Evolutionary conservation across 805 yeast species (phyloP).

Genomic region (Saccharomycopsis synnaedendra): DNA sequence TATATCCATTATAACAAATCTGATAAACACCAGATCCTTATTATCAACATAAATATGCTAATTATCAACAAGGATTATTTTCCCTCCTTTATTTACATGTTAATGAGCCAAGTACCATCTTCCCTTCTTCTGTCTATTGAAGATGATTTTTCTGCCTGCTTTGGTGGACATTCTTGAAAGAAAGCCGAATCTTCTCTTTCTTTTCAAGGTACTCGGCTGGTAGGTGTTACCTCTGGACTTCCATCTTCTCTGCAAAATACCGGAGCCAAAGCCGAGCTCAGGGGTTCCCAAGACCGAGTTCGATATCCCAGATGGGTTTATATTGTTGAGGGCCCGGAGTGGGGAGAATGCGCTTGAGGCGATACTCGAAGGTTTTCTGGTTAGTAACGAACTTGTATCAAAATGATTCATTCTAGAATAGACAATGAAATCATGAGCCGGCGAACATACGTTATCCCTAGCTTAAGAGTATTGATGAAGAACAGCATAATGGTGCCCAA

Average conservation of each 20-base stretch:
- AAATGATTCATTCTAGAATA: too few species aligned
- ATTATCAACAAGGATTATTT: too few species aligned
- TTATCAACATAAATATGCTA: too few species aligned
- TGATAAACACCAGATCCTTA: too few species aligned
- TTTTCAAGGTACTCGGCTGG: conserved; percentile 83
- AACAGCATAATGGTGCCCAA: too few species aligned
- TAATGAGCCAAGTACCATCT: conserved; percentile 87
- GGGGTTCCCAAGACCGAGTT: conserved; percentile 1
- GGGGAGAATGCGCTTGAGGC: conserved; percentile 6
- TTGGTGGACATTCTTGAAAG: conserved; percentile 68
- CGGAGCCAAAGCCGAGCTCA: conserved; percentile 6
- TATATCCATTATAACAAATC: too few species aligned
- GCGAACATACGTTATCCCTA: too few species aligned
- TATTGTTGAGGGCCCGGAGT: not conserved
- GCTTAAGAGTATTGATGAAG: too few species aligned
- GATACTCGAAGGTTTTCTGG: not conserved
- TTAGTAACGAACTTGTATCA: too few species aligned
- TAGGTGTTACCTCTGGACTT: conserved; percentile 88
- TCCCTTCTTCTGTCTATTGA: conserved; percentile 75
- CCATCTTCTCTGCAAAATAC: conserved; percentile 53
- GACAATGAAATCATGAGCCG: too few species aligned
- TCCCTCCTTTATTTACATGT: conserved; percentile 6
- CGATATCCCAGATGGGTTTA: not conserved
- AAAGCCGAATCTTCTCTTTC: conserved; percentile 87
- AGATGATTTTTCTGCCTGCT: conserved; percentile 68